A percentile compares a stretch with the other conserved stretches of the same genome.
These are phyloP conservation scores for Vitis hybrid DNA, from an alignment of 177 flowering plant genomes.

Conservation along the genomic window DNA sequence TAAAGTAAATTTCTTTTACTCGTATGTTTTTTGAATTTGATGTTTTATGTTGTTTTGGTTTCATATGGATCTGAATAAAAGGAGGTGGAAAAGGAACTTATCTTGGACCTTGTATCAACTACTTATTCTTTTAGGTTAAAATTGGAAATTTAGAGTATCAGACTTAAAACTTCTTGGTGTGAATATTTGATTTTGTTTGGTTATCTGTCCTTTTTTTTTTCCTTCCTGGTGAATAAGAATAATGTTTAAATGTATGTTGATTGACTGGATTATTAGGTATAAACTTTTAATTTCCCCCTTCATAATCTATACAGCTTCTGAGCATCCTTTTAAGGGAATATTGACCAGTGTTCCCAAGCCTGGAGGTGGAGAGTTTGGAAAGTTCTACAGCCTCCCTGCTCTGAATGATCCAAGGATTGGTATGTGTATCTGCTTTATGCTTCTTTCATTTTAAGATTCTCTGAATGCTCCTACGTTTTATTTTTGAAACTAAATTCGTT, in stretches of 20 bases:
- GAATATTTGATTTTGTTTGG: not conserved
- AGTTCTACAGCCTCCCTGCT: constrained; percentile 51
- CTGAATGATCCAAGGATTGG: constrained; percentile 51
- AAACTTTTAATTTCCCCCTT: not conserved
- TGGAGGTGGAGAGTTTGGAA: constrained; percentile 43
- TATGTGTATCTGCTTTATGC: constrained; percentile 6
- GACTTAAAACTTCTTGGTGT: not conserved
- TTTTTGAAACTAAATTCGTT: not conserved
- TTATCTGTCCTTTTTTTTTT: not conserved
- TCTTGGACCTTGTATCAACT: not conserved
- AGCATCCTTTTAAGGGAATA: constrained; percentile 27
- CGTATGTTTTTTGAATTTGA: not conserved
- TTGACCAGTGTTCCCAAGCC: constrained; percentile 33
- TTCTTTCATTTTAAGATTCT: not conserved
- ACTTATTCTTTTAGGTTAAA: not conserved
- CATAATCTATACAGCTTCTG: constrained; percentile 18
- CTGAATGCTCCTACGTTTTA: not conserved
- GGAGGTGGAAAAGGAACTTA: not conserved
- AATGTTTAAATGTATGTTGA: not conserved
- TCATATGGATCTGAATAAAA: too few relatives aligned
- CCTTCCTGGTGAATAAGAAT: not conserved
- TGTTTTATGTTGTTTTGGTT: not conserved
- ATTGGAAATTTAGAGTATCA: not conserved
- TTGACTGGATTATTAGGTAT: not conserved
- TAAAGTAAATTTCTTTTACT: too few relatives aligned